Percentiles rank a stretch among this genome's conserved stretches.
phyloP scores from a whole-genome alignment of 495 filamentous ascomycete species.

The Aspergillus hancockii region DNA sequence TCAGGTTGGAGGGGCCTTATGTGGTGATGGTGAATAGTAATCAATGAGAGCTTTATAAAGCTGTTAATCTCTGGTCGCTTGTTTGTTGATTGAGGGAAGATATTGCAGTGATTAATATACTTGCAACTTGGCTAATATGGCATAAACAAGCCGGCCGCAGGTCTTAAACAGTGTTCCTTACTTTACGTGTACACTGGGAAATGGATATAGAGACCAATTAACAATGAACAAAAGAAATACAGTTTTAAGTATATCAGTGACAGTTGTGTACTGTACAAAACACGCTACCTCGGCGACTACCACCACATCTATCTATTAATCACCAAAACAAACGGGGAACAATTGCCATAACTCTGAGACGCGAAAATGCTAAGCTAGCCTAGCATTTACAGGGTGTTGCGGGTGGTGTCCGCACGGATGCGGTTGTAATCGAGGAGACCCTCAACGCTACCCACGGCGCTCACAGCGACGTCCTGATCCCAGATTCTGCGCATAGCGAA shows the following conservation, averaged over 20 bases:
- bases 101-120: no score
- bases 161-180: no score
- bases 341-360: conserved; percentile 20
- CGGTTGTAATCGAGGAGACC: conserved; percentile 87
- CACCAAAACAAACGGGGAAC: conserved; percentile 23
- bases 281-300: conserved; percentile 27
- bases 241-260: conserved; percentile 35
- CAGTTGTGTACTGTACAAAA: conserved; percentile 38
- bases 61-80: no score
- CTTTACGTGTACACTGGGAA: no score
- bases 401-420: conserved; percentile 85
- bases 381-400: conserved; percentile 53
- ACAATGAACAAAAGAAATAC: conserved; percentile 19
- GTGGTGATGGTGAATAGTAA: not conserved
- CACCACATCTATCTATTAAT: conserved; percentile 32
- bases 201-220: no score
- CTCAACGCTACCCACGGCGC: conserved; percentile 89
- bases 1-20: no score
- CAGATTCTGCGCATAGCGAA: conserved; percentile 90
- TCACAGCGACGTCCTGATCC: conserved; percentile 95
- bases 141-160: no score
- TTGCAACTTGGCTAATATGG: no score
- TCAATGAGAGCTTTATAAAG: no score
- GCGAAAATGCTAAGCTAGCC: conserved; percentile 11
- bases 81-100: no score